Evolutionary conservation across 1,284 basidiomycete species (phyloP).

Genomic region (Filobasidium uniguttulatum): DNA sequence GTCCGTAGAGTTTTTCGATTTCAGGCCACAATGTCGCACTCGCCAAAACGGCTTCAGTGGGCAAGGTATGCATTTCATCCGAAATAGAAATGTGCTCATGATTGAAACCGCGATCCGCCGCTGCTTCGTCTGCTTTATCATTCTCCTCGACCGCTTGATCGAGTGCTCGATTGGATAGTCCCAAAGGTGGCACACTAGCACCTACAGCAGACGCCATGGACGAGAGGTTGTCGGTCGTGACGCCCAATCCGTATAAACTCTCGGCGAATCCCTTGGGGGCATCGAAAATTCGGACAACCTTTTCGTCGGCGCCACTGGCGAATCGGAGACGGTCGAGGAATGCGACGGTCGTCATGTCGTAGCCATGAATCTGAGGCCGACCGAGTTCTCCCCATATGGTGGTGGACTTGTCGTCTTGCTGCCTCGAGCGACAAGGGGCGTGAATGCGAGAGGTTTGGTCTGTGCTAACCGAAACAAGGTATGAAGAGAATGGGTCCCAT

Average conservation of each 20-base stretch:
- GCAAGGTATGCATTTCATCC: conserved; percentile 33
- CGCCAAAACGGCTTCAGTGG: conserved; percentile 50
- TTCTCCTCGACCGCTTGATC: conserved; percentile 45
- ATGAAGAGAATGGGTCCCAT: conserved; percentile 75
- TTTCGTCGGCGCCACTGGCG: conserved; percentile 80
- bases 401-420: conserved; percentile 2
- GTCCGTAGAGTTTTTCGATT: conserved; percentile 90
- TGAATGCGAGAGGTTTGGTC: conserved; percentile 86
- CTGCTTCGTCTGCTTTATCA: background rate
- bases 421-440: conserved; percentile 38
- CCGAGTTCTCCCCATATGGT: conserved; percentile 68
- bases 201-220: conserved; percentile 43
- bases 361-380: conserved; percentile 86
- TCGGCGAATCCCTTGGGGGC: conserved; percentile 66
- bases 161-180: conserved; percentile 58
- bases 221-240: conserved; percentile 16
- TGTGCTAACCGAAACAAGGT: conserved; percentile 61
- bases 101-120: conserved; percentile 21
- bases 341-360: conserved; percentile 67
- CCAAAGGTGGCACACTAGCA: conserved; percentile 61
- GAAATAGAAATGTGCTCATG: conserved; percentile 34
- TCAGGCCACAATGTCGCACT: conserved; percentile 91
- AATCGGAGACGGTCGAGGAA: conserved; percentile 65
- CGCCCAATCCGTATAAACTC: conserved; percentile 41
- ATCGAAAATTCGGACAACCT: conserved; percentile 79